phyloP scores from a whole-genome alignment of 345 rosid species.

The Cardamine resedifolia region DNA sequence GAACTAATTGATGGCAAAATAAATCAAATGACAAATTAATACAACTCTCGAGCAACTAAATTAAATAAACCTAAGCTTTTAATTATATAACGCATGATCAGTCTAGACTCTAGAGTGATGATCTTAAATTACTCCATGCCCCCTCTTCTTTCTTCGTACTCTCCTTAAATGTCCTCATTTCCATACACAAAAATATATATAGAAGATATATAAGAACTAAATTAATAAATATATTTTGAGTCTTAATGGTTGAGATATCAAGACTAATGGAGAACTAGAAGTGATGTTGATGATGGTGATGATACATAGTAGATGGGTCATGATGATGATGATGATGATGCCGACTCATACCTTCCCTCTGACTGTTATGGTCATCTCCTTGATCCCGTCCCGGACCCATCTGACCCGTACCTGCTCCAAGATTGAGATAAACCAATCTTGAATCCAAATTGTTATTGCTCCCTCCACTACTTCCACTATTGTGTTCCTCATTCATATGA shows the following conservation, averaged over 20 bases:
- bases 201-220: constrained; percentile 14
- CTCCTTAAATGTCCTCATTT: constrained; percentile 21
- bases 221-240: constrained; percentile 26
- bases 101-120: too few relatives aligned
- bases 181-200: constrained; percentile 19
- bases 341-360: constrained; percentile 61
- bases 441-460: constrained; percentile 65
- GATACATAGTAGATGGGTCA: constrained; percentile 55
- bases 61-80: constrained; percentile 12
- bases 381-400: constrained; percentile 63
- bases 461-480: constrained; percentile 54
- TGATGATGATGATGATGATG: constrained; percentile 45
- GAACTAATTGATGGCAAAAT: background rate
- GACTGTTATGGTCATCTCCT: constrained; percentile 54
- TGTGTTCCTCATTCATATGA: constrained; percentile 66
- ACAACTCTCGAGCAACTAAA: constrained; percentile 14
- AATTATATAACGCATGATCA: constrained; percentile 3
- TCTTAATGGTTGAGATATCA: constrained; percentile 21
- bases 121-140: constrained; percentile 2
- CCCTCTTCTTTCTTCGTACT: constrained; percentile 21
- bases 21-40: constrained; percentile 21
- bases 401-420: constrained; percentile 69
- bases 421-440: constrained; percentile 88
- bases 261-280: constrained; percentile 44
- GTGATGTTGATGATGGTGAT: constrained; percentile 74